These are phyloP conservation scores for Elsinoe perseae DNA, from an alignment of 2,329 filamentous ascomycete species.

Conservation along the genomic window DNA sequence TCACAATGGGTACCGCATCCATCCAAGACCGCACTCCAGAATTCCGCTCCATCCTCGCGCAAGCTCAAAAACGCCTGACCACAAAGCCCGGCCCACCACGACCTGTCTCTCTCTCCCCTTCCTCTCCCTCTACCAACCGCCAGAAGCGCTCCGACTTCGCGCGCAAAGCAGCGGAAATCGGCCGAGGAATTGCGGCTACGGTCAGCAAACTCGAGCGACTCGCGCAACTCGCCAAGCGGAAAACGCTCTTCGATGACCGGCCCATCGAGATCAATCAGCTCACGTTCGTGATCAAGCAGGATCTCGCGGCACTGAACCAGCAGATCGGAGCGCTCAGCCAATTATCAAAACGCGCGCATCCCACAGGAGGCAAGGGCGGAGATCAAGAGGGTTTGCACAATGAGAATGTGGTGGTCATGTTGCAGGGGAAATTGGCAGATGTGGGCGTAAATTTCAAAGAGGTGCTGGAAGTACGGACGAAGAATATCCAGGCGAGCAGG, in stretches of 20 bases:
- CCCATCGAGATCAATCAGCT: constrained; percentile 95
- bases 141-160: constrained; percentile 78
- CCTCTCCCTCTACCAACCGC: constrained; percentile 25
- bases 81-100: constrained; percentile 64
- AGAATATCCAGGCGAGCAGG: constrained; percentile 92
- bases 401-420: constrained; percentile 87
- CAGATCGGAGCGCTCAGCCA: constrained; percentile 78
- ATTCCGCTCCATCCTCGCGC: constrained; percentile 83
- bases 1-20: constrained; percentile 44
- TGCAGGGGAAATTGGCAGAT: constrained; percentile 86
- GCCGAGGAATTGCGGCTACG: constrained; percentile 79
- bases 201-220: constrained; percentile 94
- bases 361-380: constrained; percentile 42
- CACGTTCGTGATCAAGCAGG: constrained; percentile 97
- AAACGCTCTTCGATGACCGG: constrained; percentile 93
- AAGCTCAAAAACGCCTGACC: constrained; percentile 62
- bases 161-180: constrained; percentile 82
- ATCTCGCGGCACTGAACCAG: constrained; percentile 75
- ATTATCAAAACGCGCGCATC: constrained; percentile 69
- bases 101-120: constrained; percentile 55
- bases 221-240: constrained; percentile 87
- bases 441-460: constrained; percentile 96
- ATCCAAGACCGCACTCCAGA: constrained; percentile 96
- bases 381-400: constrained; percentile 92
- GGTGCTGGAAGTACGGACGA: constrained; percentile 88